Percentiles rank a stretch among this genome's conserved stretches.
These are phyloP conservation scores for Spathaspora girioi DNA, from an alignment of 805 yeast species.

Conservation along the genomic window DNA sequence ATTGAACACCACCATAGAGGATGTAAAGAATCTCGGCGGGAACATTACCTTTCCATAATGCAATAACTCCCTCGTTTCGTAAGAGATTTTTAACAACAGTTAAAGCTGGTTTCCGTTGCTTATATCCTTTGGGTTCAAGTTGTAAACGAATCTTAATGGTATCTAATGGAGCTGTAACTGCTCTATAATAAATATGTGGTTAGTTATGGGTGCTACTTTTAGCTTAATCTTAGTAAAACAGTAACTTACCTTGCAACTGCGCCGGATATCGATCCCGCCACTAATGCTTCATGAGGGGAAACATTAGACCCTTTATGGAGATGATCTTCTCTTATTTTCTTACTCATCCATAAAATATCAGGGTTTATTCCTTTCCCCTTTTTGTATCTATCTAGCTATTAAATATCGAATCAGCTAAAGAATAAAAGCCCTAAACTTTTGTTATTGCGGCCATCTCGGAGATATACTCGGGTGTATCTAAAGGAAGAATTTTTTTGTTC, in stretches of 20 bases:
- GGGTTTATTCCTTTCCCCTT: not conserved
- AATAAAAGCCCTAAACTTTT: not conserved
- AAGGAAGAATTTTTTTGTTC: not conserved
- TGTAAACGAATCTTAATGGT: slow-evolving; percentile 75
- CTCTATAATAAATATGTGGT: slow-evolving; percentile 34
- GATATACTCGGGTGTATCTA: not conserved
- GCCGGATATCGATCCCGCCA: slow-evolving; percentile 76
- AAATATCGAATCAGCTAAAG: not conserved
- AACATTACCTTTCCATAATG: slow-evolving; percentile 94
- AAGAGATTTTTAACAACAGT: slow-evolving; percentile 42
- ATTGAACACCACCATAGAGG: slow-evolving; percentile 81
- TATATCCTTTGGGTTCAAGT: slow-evolving; percentile 37
- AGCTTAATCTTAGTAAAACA: not conserved
- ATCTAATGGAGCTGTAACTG: slow-evolving; percentile 73
- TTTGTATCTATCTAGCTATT: not conserved
- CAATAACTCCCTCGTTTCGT: slow-evolving; percentile 63
- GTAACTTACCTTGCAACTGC: slow-evolving; percentile 41
- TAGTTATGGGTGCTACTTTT: slow-evolving; percentile 12
- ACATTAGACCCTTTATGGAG: slow-evolving; percentile 50
- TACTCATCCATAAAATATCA: not conserved
- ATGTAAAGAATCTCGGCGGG: slow-evolving; percentile 89
- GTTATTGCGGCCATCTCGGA: not conserved
- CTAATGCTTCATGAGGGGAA: slow-evolving; percentile 47
- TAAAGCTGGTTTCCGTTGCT: slow-evolving; percentile 22
- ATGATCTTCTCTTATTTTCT: slow-evolving; percentile 33